A percentile compares a stretch with the other conserved stretches of the same genome.
Evolutionary conservation across 2,329 filamentous ascomycete genomes (phyloP).

Genomic region (Colletotrichum tabaci): DNA sequence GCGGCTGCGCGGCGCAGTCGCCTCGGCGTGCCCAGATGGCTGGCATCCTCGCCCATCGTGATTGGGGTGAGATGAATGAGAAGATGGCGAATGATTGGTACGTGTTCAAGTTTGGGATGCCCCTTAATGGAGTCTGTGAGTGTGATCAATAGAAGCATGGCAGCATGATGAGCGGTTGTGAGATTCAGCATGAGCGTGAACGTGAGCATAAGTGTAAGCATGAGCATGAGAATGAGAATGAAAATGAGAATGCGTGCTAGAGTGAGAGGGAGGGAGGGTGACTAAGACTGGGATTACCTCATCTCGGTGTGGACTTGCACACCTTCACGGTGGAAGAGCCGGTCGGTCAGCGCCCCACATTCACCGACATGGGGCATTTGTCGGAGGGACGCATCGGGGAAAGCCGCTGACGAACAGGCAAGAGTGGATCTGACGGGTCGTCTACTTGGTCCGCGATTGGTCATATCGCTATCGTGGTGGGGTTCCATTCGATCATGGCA

Average conservation of each 20-base stretch:
- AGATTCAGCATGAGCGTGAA: not conserved
- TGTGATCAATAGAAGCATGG: not conserved
- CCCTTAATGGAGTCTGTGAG: too few species aligned
- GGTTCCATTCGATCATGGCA: slow-evolving; percentile 26
- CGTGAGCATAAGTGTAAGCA: not conserved
- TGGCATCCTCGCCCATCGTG: too few species aligned
- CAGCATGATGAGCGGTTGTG: not conserved
- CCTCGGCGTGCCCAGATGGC: not conserved
- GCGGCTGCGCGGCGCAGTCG: not conserved
- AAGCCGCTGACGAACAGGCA: slow-evolving; percentile 21
- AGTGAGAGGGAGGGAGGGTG: too few species aligned
- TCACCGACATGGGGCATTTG: not conserved
- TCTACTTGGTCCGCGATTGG: not conserved
- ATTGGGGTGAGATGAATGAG: too few species aligned
- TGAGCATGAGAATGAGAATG: not conserved
- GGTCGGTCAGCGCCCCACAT: slow-evolving; percentile 10
- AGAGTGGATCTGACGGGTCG: not conserved
- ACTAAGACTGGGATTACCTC: slow-evolving; percentile 7
- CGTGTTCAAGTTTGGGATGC: too few species aligned
- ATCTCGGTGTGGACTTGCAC: not conserved
- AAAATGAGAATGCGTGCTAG: too few species aligned
- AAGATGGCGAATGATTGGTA: too few species aligned
- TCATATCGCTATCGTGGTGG: not conserved
- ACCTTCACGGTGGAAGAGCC: not conserved
- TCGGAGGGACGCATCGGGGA: slow-evolving; percentile 30